Evolutionary conservation across 2,329 filamentous ascomycete species (phyloP).

Genomic region (Cadophora malorum): DNA sequence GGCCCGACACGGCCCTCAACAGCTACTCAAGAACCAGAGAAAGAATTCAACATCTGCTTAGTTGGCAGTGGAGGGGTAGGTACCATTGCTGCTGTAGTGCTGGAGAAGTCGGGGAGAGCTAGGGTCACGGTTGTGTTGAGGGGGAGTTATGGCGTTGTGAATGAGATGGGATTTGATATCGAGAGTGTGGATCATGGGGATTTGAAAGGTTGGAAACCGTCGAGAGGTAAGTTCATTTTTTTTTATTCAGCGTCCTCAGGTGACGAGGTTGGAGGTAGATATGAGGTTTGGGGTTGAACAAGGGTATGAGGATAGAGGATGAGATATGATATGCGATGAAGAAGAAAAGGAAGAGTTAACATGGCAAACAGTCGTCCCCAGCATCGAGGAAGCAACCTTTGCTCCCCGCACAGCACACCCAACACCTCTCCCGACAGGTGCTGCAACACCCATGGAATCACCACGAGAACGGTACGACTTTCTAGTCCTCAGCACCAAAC

Average conservation of each 20-base stretch:
- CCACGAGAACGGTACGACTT: constrained; percentile 33
- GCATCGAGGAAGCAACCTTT: constrained; percentile 27
- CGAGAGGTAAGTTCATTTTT: constrained; percentile 26
- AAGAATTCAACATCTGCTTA: constrained; percentile 35
- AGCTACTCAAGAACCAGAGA: constrained; percentile 17
- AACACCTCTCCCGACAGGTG: constrained; percentile 26
- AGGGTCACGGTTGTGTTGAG: constrained; percentile 36
- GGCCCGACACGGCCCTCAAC: constrained; percentile 14
- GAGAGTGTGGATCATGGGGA: constrained; percentile 38
- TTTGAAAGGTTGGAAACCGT: constrained; percentile 34
- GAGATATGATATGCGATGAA: neutral
- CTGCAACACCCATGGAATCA: constrained; percentile 29
- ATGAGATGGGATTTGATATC: constrained; percentile 36
- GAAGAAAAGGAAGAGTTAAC: neutral
- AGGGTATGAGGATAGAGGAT: neutral
- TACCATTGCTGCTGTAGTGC: constrained; percentile 34
- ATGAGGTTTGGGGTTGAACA: neutral
- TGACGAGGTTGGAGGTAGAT: neutral
- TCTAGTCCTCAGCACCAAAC: constrained; percentile 36
- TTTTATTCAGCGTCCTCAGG: neutral
- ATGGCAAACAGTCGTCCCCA: constrained; percentile 23
- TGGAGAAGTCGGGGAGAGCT: constrained; percentile 34
- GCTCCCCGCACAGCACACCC: neutral
- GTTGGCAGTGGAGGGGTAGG: constrained; percentile 37
- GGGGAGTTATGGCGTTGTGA: constrained; percentile 34